Base-by-base conservation (phyloP, 2,329 filamentous ascomycete genomes). In the Dendrostoma leiphaemia region DNA sequence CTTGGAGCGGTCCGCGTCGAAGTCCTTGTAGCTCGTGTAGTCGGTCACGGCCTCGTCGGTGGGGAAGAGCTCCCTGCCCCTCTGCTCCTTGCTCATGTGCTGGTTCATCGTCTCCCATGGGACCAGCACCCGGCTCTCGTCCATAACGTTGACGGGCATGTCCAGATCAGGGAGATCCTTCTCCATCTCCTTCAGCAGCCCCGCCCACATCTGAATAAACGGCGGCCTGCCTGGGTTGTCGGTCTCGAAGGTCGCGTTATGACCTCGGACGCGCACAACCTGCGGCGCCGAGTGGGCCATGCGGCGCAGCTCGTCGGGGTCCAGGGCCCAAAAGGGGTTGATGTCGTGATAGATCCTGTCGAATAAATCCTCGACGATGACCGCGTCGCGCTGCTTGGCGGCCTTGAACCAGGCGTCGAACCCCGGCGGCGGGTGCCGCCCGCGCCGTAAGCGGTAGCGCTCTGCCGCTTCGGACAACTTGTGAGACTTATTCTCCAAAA, bases 101-200 rank as follows among this genome's bases (percentile, higher is more conserved):
- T 69, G 69, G 21, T 78, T 71, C 53, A 87, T 76, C 15, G 78
- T 71, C 51, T 86, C 76, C 69, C 77, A 83, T 12, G 81, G 76
- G 2, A 84, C 81, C 28, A 86, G 69, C 19, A 88, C 66, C 21
- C 84, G 74, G 26, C 84, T 78, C 64, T 88, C 82, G 64, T 87
- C 84, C 68, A 84, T 75, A 48, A 77, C 74, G 63, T 88, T 87
- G 70, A 87, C 81, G 6, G 83, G 79, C 72, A 87, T 85, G 64
- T 87, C 83, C 64, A 88, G 79, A 58, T 88, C 83, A 4, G 84
- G 84, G 21, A 88, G 65, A 47, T 76, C 69, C 13, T 74, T 64
- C 24, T 79, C 76, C 34, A 84, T 79, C 54, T 79, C 78, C 3
- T 64, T 60, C 21, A 85, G 75, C 12, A 83, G 70, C 2, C 66